A percentile compares a stretch with the other conserved stretches of the same genome.
Conservation (phyloP, 1,284 basidiomycete species). For the Pterulicium gracile region DNA sequence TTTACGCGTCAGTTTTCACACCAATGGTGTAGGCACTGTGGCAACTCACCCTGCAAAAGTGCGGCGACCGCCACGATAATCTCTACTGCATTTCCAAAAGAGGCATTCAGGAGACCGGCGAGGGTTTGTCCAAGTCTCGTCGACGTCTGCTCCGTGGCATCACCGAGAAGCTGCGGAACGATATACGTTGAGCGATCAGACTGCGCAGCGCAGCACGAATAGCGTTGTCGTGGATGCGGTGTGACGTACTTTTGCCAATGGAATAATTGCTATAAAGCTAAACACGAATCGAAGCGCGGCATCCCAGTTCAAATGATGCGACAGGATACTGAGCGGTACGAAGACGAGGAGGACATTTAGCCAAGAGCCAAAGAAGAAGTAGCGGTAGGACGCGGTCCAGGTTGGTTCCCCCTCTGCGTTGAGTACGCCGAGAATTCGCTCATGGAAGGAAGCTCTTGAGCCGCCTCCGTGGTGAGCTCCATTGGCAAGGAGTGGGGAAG, state of each 20-base stretch:
- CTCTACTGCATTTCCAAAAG: constrained; percentile 73
- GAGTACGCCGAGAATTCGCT: not conserved
- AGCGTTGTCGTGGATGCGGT: not conserved
- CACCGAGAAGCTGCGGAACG: constrained; percentile 60
- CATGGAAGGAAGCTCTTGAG: not conserved
- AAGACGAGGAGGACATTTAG: constrained; percentile 73
- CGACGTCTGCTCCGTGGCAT: constrained; percentile 82
- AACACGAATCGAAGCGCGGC: constrained; percentile 76
- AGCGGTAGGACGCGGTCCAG: constrained; percentile 13
- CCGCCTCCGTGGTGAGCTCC: not conserved
- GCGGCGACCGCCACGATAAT: constrained; percentile 86
- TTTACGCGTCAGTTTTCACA: no score
- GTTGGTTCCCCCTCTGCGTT: not conserved
- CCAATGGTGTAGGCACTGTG: no score
- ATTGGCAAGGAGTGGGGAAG: not conserved
- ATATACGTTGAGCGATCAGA: not conserved
- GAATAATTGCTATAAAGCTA: constrained; percentile 81
- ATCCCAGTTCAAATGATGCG: constrained; percentile 63
- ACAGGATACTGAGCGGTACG: constrained; percentile 58
- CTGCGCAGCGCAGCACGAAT: constrained; percentile 5
- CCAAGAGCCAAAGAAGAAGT: constrained; percentile 64
- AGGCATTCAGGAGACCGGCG: constrained; percentile 80
- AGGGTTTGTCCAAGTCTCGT: constrained; percentile 72
- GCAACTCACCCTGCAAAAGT: constrained; percentile 57
- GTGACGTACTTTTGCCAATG: constrained; percentile 62